Base-by-base conservation (phyloP, 768 basidiomycete genomes). In the Exidia glandulosa region DNA sequence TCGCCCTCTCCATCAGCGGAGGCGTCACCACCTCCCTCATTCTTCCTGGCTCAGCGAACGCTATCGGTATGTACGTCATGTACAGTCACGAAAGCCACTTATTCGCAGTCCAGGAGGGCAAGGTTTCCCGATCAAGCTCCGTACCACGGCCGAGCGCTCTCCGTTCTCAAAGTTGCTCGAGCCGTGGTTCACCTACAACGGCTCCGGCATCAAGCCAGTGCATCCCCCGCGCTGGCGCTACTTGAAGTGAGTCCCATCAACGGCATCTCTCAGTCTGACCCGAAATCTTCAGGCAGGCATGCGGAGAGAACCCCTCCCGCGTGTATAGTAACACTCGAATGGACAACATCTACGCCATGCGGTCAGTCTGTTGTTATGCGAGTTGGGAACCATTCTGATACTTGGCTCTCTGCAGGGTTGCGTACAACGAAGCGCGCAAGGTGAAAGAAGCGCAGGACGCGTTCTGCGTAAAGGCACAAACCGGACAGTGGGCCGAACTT, bases 21-120 rank as follows among this genome's bases (percentile, higher is more conserved):
- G 94, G 94, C 14, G 86, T 95, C 33, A 95, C 94, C 0, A 87
- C 91, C 2, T 84, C 81, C 16, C 87, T 90, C 65, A 76, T 94
- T 41, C 73, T 94, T 3, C 89, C 93, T 9, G 93, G 91, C 6
- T 84, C 81, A 58, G 79, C 70, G 30, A 88, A 90, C 71, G 83
- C 81, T 41, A 88, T 91, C 56, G 89, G 89, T 87, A 64, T 29
- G 56, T 27, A 9, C 19, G 3, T 68, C 68, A 61, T 71, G 70
- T 2, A 27, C 6, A 14, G 10, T 19, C 9, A 23, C 6, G 6
- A 14, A 13, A 33, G 57, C 9, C 27, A 34, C 59, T 59, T 7
- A 58, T 30, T 58, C 14, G 9, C 29, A 6, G 0, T 19, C 19
- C 64, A 90, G 92, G 88, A 56, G 93, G 93, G 3, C 90, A 94